These are phyloP conservation scores for Eremothecium cymbalariae DNA, from an alignment of 1,139 yeast genomes.

Conservation along the genomic window DNA sequence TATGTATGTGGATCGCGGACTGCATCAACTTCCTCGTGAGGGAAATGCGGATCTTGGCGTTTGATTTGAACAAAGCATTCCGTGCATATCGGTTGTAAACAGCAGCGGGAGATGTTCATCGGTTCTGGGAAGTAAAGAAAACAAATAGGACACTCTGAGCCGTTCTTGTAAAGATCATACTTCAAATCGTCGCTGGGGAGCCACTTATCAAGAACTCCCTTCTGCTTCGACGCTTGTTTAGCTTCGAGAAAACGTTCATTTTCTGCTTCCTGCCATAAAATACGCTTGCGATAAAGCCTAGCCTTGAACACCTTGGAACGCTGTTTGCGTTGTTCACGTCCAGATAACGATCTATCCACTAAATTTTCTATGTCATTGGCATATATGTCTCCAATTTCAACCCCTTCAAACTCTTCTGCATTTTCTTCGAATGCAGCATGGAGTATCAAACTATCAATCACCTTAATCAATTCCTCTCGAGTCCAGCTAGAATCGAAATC, in stretches of 20 bases:
- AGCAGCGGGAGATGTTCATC: constrained; percentile 79
- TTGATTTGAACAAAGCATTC: constrained; percentile 96
- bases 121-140: constrained; percentile 76
- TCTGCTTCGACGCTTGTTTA: constrained; percentile 7
- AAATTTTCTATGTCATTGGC: constrained; percentile 32
- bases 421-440: constrained; percentile 52
- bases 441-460: constrained; percentile 46
- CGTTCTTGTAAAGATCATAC: constrained; percentile 49
- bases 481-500: constrained; percentile 73
- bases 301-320: constrained; percentile 49
- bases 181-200: constrained; percentile 40
- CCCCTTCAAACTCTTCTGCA: constrained; percentile 44
- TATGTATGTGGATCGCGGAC: constrained; percentile 30
- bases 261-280: constrained; percentile 47
- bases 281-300: constrained; percentile 39
- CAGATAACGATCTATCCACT: constrained; percentile 43
- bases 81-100: constrained; percentile 87
- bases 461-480: constrained; percentile 55
- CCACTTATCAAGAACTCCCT: constrained; percentile 2
- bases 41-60: constrained; percentile 90
- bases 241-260: constrained; percentile 40
- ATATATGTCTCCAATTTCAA: constrained; percentile 38
- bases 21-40: constrained; percentile 54
- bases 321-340: constrained; percentile 41
- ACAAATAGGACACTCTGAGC: constrained; percentile 89